Conservation (phyloP, 2,329 filamentous ascomycete genomes). For the Diaporthe longicolla region DNA sequence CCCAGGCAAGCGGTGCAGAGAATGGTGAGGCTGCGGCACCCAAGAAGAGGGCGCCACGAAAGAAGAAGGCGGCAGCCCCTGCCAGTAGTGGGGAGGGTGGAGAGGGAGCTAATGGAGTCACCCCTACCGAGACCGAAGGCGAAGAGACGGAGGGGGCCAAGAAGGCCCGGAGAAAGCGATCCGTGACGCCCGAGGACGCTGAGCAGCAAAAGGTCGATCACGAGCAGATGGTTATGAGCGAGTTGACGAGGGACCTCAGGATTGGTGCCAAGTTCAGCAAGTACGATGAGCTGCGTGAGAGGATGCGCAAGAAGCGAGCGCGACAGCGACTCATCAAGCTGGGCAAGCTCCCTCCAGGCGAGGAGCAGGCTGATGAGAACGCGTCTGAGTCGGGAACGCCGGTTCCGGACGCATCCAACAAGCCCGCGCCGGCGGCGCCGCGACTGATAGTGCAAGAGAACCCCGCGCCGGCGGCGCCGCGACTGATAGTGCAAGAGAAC, state of each 20-base stretch:
- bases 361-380: constrained; percentile 36
- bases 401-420: constrained; percentile 43
- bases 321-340: constrained; percentile 38
- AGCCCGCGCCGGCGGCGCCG: constrained; percentile 45
- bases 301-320: constrained; percentile 65
- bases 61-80: constrained; percentile 36
- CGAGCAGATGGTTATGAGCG: constrained; percentile 77
- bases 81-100: constrained; percentile 1
- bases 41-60: constrained; percentile 43
- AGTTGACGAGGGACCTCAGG: constrained; percentile 77
- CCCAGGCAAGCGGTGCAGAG: constrained; percentile 42
- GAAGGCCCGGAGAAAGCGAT: constrained; percentile 57
- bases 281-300: constrained; percentile 79
- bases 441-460: constrained; percentile 49
- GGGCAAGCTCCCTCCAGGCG: constrained; percentile 37
- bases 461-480: constrained; percentile 45
- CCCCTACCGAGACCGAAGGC: constrained; percentile 46
- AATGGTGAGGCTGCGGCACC: constrained; percentile 40
- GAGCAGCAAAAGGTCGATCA: constrained; percentile 75
- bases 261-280: constrained; percentile 79
- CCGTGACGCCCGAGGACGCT: constrained; percentile 73
- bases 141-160: constrained; percentile 41
- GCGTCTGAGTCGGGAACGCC: constrained; percentile 41
- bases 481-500: constrained; percentile 48
- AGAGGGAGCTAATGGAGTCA: constrained; percentile 7